Conservation (phyloP, 805 yeast species). For the Sugiyamaella smithiae region DNA sequence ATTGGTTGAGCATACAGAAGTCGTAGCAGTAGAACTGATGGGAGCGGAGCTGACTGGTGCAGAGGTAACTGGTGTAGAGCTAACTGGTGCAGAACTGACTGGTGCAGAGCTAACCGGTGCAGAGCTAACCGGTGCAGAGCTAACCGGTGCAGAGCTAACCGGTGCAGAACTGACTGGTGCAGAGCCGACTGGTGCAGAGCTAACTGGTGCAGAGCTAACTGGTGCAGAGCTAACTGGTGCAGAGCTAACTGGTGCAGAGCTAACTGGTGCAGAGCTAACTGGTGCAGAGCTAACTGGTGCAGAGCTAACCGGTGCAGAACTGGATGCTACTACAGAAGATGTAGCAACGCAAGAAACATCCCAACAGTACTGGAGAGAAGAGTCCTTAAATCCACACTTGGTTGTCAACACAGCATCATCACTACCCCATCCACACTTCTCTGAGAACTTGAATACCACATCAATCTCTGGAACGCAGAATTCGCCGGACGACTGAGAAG, state of each 20-base stretch:
- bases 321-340: neutral
- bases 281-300: conserved; percentile 45
- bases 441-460: neutral
- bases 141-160: no score
- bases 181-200: no score
- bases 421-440: neutral
- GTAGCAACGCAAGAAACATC: neutral
- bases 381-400: neutral
- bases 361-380: neutral
- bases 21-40: neutral
- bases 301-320: neutral
- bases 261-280: conserved; percentile 76
- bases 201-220: no score
- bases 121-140: neutral
- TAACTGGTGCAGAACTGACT: neutral
- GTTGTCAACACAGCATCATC: neutral
- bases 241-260: conserved; percentile 92
- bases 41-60: neutral
- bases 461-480: neutral
- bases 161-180: no score
- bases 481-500: neutral
- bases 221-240: no score
- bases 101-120: neutral
- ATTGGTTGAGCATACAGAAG: neutral
- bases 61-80: neutral